phyloP scores from a whole-genome alignment of 495 filamentous ascomycete species.

The Neurospora sp. region DNA sequence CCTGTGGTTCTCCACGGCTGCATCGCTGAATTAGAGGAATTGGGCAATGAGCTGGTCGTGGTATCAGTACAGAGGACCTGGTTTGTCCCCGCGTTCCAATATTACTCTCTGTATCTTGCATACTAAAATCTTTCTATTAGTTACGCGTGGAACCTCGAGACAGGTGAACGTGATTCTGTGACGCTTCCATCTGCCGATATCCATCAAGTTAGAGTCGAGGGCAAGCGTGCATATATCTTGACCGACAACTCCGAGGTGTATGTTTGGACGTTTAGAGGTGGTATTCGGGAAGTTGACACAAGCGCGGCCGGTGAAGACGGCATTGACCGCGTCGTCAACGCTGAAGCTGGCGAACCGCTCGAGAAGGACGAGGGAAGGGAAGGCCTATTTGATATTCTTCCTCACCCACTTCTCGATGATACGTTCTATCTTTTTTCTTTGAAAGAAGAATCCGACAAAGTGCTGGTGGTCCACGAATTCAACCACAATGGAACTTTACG shows the following conservation, averaged over 20 bases:
- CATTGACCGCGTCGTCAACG: neutral
- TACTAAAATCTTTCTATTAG: constrained; percentile 5
- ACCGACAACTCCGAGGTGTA: neutral
- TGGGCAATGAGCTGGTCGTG: constrained; percentile 24
- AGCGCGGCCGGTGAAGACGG: neutral
- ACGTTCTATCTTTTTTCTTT: neutral
- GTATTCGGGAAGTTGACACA: constrained; percentile 1
- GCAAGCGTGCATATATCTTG: neutral
- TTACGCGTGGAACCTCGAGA: constrained; percentile 8
- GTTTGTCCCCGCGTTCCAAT: constrained; percentile 11
- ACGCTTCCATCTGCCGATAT: neutral
- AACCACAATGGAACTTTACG: neutral
- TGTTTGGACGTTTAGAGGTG: constrained; percentile 1
- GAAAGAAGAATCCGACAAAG: neutral
- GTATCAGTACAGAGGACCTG: constrained; percentile 6
- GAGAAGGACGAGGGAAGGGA: neutral
- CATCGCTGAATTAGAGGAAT: constrained; percentile 2
- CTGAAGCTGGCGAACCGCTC: neutral
- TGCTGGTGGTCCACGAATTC: neutral
- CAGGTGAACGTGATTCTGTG: neutral
- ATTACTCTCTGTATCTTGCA: neutral
- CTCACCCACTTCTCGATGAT: neutral
- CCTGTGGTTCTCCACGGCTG: neutral
- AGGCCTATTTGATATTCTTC: neutral
- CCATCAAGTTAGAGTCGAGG: neutral